Conservation (phyloP, 768 basidiomycete species). For the Leccinum barrowsii region DNA sequence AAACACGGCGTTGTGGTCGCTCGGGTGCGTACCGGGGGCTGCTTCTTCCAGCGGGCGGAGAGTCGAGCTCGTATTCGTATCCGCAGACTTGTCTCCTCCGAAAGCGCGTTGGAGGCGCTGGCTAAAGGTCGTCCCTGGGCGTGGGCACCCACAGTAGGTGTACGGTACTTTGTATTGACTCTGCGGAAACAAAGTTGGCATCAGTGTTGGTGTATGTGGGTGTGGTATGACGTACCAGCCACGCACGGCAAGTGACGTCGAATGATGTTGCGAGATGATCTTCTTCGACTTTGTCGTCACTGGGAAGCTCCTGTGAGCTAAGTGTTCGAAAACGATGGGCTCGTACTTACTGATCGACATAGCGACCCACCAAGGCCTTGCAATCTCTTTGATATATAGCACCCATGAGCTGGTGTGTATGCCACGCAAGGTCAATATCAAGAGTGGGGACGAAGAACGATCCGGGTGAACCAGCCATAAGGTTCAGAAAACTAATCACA, state of each 20-base stretch:
- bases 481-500: constrained; percentile 41
- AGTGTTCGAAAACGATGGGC: no score
- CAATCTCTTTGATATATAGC: constrained; percentile 43
- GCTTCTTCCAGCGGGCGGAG: constrained; percentile 35
- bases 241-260: constrained; percentile 48
- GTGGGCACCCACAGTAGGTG: constrained; percentile 56
- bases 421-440: constrained; percentile 72
- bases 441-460: constrained; percentile 56
- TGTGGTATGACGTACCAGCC: constrained; percentile 35
- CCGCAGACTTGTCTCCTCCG: not conserved
- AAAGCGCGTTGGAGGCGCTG: not conserved
- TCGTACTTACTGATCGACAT: constrained; percentile 50
- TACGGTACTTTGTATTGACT: constrained; percentile 50
- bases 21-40: constrained; percentile 46
- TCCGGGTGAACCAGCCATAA: constrained; percentile 43
- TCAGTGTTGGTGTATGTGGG: not conserved
- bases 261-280: constrained; percentile 40
- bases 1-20: constrained; percentile 50
- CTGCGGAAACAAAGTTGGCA: constrained; percentile 16
- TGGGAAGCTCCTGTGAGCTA: constrained; percentile 15
- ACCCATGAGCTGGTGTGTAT: constrained; percentile 59
- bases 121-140: constrained; percentile 39
- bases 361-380: constrained; percentile 36
- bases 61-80: constrained; percentile 1
- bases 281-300: constrained; percentile 53